Base-by-base conservation (phyloP, 106 monocot genomes). In the Allium fistulosum region DNA sequence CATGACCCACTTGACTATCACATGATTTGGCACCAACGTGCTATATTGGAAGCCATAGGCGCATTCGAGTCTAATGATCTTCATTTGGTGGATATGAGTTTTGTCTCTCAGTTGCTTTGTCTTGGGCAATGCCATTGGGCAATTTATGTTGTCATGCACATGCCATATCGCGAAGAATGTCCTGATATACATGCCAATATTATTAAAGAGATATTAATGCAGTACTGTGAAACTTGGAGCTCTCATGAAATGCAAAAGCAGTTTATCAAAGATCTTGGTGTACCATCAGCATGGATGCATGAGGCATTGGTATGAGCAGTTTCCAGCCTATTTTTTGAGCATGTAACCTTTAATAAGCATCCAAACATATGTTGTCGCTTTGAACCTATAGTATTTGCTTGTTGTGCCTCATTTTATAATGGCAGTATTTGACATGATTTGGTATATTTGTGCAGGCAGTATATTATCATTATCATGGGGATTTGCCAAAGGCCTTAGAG, bases 1-100 rank as follows among this genome's bases (percentile, higher is more conserved):
- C 28, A 80, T 77, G 99, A 93, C 85, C 84, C 99, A 63, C 79
- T 99, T 74, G 93, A 99, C 59, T 83, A 90, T 76, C 99, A 99
- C 79, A 99, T 99, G 99, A 87, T 99, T 59, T 99, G 97, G 99
- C 92, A 93, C 72, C 84, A 93, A 65, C 81, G 79, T 26, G 85
- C 81, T 17, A 65, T 93, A 74, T 69, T 99, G 73, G 85, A 93
- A 73, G 76, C 93, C 69, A 77, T 93, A 70, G 93, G 87, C 58
- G 79, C 78, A 63, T 82, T 92, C 57, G 79, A 72, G 62, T 87
- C 85, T 28, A 62, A 75, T 76, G 90, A 99, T 80, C 85, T 99
- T 77, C 79, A 90, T 72, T 53, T 93, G 28, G 81, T 99, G 76
- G 93, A 93, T 69, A 79, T 85, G 82, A 99, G 99, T 71, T 78